Evolutionary conservation across 345 rosid genomes (phyloP).

Genomic region (Crucihimalaya himalaica): DNA sequence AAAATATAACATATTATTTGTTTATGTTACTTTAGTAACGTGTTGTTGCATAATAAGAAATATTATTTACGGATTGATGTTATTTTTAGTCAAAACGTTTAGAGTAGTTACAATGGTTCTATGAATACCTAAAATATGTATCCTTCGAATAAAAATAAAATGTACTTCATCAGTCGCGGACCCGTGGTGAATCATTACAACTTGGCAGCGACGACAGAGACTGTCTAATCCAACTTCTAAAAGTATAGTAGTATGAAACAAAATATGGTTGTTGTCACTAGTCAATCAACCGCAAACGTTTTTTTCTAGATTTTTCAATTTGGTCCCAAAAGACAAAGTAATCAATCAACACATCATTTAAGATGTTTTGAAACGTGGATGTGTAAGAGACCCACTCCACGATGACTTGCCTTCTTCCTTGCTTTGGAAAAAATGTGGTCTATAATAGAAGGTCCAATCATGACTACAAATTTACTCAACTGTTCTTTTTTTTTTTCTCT

Average conservation of each 20-base stretch:
- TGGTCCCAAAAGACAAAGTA: conserved; percentile 16
- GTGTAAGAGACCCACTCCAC: conserved; percentile 30
- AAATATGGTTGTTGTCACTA: not conserved
- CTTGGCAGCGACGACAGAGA: not conserved
- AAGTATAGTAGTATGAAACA: not conserved
- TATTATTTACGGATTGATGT: too few relatives aligned
- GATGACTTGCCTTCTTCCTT: conserved; percentile 24
- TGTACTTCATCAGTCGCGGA: not conserved
- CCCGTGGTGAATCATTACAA: not conserved
- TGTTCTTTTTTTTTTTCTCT: too few relatives aligned
- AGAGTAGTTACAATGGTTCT: not conserved
- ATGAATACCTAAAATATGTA: not conserved
- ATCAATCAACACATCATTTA: conserved; percentile 21
- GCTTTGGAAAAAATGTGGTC: not conserved
- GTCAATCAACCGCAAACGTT: not conserved
- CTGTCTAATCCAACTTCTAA: not conserved
- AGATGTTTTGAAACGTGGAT: conserved; percentile 20
- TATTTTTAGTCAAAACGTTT: not conserved
- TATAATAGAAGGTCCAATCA: conserved; percentile 3
- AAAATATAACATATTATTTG: too few relatives aligned
- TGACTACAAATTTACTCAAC: not conserved
- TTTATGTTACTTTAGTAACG: too few relatives aligned
- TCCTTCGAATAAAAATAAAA: not conserved
- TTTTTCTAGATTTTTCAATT: not conserved
- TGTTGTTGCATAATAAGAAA: too few relatives aligned